phyloP scores from a whole-genome alignment of 192 early-diverging fungal genomes.

The Anaeromyces robustus region DNA sequence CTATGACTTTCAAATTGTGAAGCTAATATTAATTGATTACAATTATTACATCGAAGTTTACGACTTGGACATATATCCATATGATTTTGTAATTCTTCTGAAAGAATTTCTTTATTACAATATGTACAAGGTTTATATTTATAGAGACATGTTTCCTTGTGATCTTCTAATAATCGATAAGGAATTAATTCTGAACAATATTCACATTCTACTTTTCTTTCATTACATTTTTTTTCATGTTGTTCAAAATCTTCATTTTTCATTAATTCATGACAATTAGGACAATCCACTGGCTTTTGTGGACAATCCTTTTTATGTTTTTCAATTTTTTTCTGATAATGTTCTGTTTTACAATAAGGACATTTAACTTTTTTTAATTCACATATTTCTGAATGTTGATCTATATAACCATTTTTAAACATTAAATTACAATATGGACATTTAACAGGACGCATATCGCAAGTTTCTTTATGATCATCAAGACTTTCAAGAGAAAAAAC shows the following conservation, averaged over 20 bases:
- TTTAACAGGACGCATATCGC: neutral
- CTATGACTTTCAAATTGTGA: neutral
- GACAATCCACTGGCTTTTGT: neutral
- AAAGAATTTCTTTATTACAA: neutral
- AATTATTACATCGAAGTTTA: neutral
- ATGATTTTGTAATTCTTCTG: neutral
- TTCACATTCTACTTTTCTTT: neutral
- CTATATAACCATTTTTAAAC: neutral
- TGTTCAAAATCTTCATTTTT: neutral
- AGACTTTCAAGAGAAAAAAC: neutral
- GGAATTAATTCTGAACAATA: neutral
- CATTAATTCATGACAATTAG: neutral
- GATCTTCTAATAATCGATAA: neutral
- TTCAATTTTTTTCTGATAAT: neutral
- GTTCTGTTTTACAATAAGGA: neutral
- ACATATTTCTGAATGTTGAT: neutral
- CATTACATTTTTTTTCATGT: neutral
- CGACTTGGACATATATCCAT: neutral
- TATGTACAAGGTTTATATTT: neutral
- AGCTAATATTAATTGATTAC: neutral
- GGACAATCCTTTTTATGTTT: neutral
- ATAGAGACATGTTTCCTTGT: neutral
- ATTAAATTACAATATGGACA: neutral
- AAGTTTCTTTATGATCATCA: neutral
- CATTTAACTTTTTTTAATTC: neutral